phyloP scores from a whole-genome alignment of 495 filamentous ascomycete species.

The Talaromyces adpressus region DNA sequence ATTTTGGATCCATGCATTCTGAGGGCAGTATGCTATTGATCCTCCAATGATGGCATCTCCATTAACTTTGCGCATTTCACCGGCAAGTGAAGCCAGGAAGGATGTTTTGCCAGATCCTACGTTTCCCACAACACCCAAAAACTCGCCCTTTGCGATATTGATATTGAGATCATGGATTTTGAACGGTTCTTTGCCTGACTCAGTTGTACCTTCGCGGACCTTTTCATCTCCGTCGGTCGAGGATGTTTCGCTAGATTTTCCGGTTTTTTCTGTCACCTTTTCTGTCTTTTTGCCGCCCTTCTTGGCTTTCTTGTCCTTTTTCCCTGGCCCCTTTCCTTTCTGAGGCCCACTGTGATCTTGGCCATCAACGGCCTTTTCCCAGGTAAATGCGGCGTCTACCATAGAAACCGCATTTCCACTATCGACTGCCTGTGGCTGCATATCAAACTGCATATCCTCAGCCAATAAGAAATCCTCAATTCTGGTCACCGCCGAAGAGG shows the following conservation, averaged over 20 bases:
- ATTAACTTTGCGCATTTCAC: constrained; percentile 8
- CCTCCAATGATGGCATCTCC: constrained; percentile 6
- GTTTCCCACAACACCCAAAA: constrained; percentile 9
- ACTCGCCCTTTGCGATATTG: constrained; percentile 5
- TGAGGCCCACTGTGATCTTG: constrained; percentile 23
- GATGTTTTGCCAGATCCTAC: constrained; percentile 14
- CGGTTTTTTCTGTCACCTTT: background rate
- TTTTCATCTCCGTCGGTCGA: constrained; percentile 13
- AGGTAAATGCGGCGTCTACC: constrained; percentile 8
- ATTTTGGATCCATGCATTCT: constrained; percentile 13
- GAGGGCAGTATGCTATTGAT: constrained; percentile 9
- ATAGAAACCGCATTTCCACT: constrained; percentile 5
- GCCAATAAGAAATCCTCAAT: constrained; percentile 84
- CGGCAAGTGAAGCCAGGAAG: constrained; percentile 11
- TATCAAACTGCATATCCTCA: constrained; percentile 76
- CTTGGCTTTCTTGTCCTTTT: background rate
- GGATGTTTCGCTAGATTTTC: background rate
- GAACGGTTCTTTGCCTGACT: constrained; percentile 20
- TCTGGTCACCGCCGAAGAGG: constrained; percentile 71
- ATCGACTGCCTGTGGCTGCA: constrained; percentile 27
- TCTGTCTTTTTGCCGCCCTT: background rate
- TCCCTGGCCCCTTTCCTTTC: constrained; percentile 2
- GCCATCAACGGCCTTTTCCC: constrained; percentile 7
- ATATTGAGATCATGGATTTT: constrained; percentile 9
- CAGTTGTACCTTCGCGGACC: constrained; percentile 15